phyloP scores from a whole-genome alignment of 176 grass and related monocot species.

The Ensete glaucum region DNA sequence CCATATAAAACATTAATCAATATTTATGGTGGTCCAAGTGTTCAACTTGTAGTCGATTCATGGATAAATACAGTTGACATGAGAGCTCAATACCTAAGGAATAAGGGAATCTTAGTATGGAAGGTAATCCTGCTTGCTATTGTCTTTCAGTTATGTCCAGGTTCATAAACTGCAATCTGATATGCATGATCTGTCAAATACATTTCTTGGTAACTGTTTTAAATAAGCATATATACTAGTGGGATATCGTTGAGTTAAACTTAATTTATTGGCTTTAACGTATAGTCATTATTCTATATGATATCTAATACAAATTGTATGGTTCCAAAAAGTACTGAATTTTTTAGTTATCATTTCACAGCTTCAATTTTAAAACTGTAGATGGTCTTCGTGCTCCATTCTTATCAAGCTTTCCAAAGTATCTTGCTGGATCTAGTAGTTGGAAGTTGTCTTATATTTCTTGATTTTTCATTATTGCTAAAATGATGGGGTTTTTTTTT shows the following conservation, averaged over 20 bases:
- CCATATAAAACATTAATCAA: slow-evolving; percentile 78
- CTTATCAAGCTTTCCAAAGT: background rate
- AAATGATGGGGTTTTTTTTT: background rate
- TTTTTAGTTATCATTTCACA: background rate
- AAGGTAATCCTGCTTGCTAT: slow-evolving; percentile 51
- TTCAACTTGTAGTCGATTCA: slow-evolving; percentile 81
- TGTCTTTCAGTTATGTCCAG: background rate
- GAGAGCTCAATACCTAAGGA: slow-evolving; percentile 90
- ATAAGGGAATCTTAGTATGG: slow-evolving; percentile 95
- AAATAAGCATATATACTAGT: background rate
- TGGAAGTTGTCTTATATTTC: background rate
- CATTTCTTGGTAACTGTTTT: background rate
- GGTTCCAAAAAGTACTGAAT: background rate
- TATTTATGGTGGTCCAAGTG: slow-evolving; percentile 87
- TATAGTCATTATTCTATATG: background rate
- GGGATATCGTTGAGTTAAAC: background rate
- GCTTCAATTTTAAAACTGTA: background rate
- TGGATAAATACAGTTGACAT: slow-evolving; percentile 99
- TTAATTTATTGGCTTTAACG: background rate
- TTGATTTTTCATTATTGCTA: background rate
- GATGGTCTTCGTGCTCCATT: background rate
- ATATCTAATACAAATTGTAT: background rate
- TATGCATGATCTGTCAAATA: background rate
- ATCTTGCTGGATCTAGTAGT: background rate
- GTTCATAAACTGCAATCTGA: background rate